Conservation (phyloP, 1,139 yeast species). For the Blastobotrys arbuscula region DNA sequence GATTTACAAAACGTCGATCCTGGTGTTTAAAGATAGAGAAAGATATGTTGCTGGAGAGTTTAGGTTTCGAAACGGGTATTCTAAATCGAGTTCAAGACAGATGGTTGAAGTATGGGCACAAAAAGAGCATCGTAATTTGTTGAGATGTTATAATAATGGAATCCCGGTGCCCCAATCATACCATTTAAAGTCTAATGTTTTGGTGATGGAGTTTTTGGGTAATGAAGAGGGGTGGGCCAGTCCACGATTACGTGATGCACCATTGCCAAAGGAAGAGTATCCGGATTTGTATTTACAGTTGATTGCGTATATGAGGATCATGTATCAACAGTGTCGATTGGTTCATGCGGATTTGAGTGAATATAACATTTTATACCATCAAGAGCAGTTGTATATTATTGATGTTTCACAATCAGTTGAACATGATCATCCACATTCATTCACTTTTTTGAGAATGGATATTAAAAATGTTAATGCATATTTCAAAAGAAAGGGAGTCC, state of each 20-base stretch:
- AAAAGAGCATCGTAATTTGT: slow-evolving; percentile 89
- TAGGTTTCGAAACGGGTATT: slow-evolving; percentile 78
- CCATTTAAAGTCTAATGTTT: slow-evolving; percentile 80
- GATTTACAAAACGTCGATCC: slow-evolving; percentile 90
- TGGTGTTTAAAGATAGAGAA: slow-evolving; percentile 94
- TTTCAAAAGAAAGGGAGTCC: slow-evolving; percentile 67
- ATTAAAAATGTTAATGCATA: slow-evolving; percentile 91
- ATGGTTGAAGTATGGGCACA: slow-evolving; percentile 99
- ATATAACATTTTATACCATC: slow-evolving; percentile 79
- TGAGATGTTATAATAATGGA: slow-evolving; percentile 68
- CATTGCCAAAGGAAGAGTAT: slow-evolving; percentile 47
- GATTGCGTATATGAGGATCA: slow-evolving; percentile 75
- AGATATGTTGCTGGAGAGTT: slow-evolving; percentile 95
- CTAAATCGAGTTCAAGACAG: slow-evolving; percentile 88
- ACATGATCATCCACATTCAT: slow-evolving; percentile 95
- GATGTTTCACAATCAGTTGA: slow-evolving; percentile 98
- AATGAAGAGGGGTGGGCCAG: slow-evolving; percentile 67
- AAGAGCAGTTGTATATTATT: slow-evolving; percentile 75
- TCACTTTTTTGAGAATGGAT: slow-evolving; percentile 95
- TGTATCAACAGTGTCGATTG: slow-evolving; percentile 82
- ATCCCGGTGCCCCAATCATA: slow-evolving; percentile 92
- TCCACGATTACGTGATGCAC: slow-evolving; percentile 78
- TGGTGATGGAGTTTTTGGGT: slow-evolving; percentile 92
- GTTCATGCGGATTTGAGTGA: slow-evolving; percentile 98
- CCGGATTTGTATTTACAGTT: slow-evolving; percentile 68